A percentile compares a stretch with the other conserved stretches of the same genome.
Conservation (phyloP, 148 eudicot species). For the Vaccinium macrocarpon region DNA sequence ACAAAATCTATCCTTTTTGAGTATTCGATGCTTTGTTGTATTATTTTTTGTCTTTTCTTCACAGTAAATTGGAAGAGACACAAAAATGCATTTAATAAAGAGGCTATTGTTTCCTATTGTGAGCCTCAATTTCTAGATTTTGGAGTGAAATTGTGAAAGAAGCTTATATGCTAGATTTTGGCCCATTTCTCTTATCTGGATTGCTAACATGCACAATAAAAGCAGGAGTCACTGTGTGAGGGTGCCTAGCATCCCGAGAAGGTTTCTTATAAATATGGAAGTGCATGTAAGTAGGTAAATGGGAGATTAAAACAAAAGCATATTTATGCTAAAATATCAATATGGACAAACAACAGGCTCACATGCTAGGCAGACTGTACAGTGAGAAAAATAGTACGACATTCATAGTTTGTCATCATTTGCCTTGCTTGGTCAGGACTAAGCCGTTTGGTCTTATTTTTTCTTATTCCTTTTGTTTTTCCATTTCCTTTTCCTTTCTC, state of each 20-base stretch:
- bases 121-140: background rate
- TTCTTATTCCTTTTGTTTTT: too few relatives aligned
- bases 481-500: too few relatives aligned
- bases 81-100: background rate
- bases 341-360: too few relatives aligned
- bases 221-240: background rate
- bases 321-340: background rate
- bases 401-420: too few relatives aligned
- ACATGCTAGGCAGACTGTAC: too few relatives aligned
- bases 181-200: conserved; percentile 1
- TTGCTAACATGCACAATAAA: background rate
- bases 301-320: background rate
- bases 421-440: too few relatives aligned
- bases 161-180: background rate
- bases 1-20: background rate
- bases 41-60: background rate
- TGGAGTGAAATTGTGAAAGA: background rate
- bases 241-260: background rate
- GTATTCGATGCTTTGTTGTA: background rate
- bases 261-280: background rate
- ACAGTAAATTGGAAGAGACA: background rate
- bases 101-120: background rate
- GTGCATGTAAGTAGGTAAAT: background rate
- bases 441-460: too few relatives aligned
- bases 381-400: too few relatives aligned